phyloP scores from a whole-genome alignment of 2,329 filamentous ascomycete genomes.

The Zymoseptoria passerinii region DNA sequence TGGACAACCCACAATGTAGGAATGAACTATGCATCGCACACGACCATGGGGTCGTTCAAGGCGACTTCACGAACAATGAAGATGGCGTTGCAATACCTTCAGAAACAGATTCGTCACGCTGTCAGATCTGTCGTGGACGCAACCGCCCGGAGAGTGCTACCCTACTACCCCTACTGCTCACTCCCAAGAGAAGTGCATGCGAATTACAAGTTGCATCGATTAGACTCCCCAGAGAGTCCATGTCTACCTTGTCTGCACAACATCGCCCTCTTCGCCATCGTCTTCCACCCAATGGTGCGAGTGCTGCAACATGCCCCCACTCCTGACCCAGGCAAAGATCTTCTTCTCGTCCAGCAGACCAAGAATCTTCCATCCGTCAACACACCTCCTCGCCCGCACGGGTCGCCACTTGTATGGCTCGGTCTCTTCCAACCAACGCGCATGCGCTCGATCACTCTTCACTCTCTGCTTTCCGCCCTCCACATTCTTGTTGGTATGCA shows the following conservation, averaged over 20 bases:
- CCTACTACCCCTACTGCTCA: no score
- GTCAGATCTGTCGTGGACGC: no score
- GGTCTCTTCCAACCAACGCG: constrained; percentile 13
- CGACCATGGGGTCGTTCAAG: no score
- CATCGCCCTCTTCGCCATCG: neutral
- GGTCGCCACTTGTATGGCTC: constrained; percentile 5
- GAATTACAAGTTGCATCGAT: no score
- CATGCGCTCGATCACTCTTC: constrained; percentile 13
- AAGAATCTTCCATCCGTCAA: constrained; percentile 18
- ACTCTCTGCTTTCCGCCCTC: constrained; percentile 6
- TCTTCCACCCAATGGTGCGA: constrained; percentile 5
- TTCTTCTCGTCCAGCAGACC: constrained; percentile 20
- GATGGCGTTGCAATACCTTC: no score
- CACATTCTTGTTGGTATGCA: constrained; percentile 7
- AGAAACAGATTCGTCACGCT: no score
- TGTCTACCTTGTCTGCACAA: neutral
- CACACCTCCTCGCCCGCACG: constrained; percentile 13
- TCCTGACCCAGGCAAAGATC: constrained; percentile 14
- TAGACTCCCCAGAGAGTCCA: no score
- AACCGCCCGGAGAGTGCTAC: no score
- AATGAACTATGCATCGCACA: no score
- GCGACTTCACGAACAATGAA: no score
- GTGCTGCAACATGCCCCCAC: constrained; percentile 16
- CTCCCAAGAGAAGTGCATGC: no score
- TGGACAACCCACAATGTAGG: no score